These are phyloP conservation scores for Chlamydomonas reinhardtii DNA, from an alignment of 163 green algal species.

Conservation along the genomic window DNA sequence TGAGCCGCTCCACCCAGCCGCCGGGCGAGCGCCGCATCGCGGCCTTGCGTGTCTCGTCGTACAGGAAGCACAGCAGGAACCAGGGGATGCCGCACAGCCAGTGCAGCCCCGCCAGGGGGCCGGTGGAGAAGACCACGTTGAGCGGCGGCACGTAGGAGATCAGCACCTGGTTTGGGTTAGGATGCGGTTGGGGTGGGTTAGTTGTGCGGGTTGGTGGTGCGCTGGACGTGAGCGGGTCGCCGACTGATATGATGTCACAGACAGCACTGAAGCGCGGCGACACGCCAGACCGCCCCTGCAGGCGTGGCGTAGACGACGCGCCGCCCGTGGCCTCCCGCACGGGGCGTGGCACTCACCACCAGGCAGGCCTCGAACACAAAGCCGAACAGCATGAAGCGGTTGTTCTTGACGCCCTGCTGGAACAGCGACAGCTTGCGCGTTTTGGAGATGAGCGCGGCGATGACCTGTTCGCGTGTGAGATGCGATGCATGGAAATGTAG, in stretches of 20 bases:
- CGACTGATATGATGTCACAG: no score
- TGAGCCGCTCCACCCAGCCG: constrained; percentile 74
- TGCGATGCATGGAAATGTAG: no score
- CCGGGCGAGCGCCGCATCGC: constrained; percentile 69
- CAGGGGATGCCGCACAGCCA: constrained; percentile 78
- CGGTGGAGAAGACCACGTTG: constrained; percentile 75
- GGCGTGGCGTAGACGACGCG: no score
- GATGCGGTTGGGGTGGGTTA: no score
- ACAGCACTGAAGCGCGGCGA: no score
- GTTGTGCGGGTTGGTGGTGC: no score
- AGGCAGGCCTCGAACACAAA: constrained; percentile 76
- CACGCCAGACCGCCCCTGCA: no score
- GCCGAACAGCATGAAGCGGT: constrained; percentile 78
- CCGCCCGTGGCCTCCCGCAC: no score
- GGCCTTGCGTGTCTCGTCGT: constrained; percentile 80
- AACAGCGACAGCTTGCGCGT: constrained; percentile 81
- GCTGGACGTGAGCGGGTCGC: no score
- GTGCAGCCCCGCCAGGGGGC: constrained; percentile 75
- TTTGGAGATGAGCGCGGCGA: constrained; percentile 83
- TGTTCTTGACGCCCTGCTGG: constrained; percentile 69
- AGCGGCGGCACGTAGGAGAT: constrained; percentile 76
- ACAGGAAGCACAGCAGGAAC: constrained; percentile 75
- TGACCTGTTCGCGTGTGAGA: constrained; percentile 35
- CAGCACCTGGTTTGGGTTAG: constrained; percentile 10
- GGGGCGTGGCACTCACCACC: not conserved